Conservation (phyloP, 805 yeast species). For the Teunomyces stri region DNA sequence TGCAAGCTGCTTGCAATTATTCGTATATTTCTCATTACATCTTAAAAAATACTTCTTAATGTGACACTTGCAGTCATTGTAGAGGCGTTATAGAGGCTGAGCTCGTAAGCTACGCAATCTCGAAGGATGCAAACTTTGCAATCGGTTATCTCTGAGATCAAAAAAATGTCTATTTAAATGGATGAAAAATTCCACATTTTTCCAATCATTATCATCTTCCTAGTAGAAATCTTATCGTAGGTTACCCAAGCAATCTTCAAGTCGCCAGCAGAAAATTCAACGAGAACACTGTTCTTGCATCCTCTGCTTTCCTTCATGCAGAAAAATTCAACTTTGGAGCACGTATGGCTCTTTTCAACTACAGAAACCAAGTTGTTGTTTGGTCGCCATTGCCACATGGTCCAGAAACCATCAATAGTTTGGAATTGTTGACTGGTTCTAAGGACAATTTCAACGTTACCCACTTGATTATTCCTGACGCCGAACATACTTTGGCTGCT, state of each 20-base stretch:
- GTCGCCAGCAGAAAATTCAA: conserved; percentile 29
- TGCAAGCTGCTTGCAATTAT: background rate
- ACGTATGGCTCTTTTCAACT: conserved; percentile 39
- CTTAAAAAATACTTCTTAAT: background rate
- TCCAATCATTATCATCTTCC: no score
- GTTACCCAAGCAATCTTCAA: conserved; percentile 34
- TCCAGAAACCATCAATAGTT: conserved; percentile 38
- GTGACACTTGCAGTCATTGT: no score
- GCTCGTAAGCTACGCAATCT: no score
- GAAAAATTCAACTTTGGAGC: conserved; percentile 37
- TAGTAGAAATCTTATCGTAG: conserved; percentile 14
- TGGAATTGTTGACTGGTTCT: conserved; percentile 33
- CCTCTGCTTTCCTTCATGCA: conserved; percentile 33
- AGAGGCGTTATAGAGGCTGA: no score
- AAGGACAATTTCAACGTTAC: conserved; percentile 37
- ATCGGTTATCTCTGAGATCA: no score
- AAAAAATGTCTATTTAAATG: background rate
- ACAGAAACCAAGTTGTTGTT: conserved; percentile 36
- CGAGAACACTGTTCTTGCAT: conserved; percentile 33
- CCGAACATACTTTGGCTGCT: conserved; percentile 65
- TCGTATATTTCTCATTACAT: conserved; percentile 1
- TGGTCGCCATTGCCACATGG: conserved; percentile 62
- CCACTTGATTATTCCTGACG: conserved; percentile 60
- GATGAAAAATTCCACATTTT: background rate
- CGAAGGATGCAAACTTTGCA: no score